These are phyloP conservation scores for Eucalyptus cloeziana DNA, from an alignment of 345 rosid species.

Conservation along the genomic window DNA sequence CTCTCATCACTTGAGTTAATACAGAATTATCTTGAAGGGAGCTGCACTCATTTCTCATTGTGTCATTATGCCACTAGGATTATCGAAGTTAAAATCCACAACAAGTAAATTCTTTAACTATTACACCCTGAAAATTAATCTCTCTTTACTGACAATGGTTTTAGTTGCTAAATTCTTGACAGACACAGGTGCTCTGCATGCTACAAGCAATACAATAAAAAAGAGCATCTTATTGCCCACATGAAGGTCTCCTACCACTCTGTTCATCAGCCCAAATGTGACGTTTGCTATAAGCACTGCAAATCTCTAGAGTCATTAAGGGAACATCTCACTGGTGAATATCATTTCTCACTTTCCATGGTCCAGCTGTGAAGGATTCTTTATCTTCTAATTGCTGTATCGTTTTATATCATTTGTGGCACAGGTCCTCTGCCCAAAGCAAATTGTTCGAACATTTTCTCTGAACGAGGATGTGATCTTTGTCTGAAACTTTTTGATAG, in stretches of 20 bases:
- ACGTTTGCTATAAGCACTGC: conserved; percentile 64
- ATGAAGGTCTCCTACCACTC: conserved; percentile 70
- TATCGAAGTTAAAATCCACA: not conserved
- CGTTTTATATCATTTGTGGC: not conserved
- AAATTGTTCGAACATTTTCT: conserved; percentile 32
- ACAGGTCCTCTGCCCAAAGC: conserved; percentile 34
- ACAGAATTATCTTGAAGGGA: not conserved
- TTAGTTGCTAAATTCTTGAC: not conserved
- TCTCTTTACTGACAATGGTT: not conserved
- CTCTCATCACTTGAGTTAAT: not conserved
- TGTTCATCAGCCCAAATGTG: conserved; percentile 58
- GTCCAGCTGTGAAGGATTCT: not conserved
- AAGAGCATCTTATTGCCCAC: conserved; percentile 70
- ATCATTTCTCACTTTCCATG: not conserved
- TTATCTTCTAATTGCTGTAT: not conserved
- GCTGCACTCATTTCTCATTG: not conserved
- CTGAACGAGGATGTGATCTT: conserved; percentile 38
- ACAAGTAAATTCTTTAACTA: not conserved
- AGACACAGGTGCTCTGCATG: conserved; percentile 73
- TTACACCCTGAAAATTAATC: not conserved
- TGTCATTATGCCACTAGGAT: not conserved
- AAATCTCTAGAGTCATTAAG: conserved; percentile 57
- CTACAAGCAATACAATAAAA: conserved; percentile 59
- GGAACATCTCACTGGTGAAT: conserved; percentile 52
- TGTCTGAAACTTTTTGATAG: conserved; percentile 45